These are phyloP conservation scores for Cladosporium halotolerans DNA, from an alignment of 2,329 filamentous ascomycete genomes.

Conservation along the genomic window DNA sequence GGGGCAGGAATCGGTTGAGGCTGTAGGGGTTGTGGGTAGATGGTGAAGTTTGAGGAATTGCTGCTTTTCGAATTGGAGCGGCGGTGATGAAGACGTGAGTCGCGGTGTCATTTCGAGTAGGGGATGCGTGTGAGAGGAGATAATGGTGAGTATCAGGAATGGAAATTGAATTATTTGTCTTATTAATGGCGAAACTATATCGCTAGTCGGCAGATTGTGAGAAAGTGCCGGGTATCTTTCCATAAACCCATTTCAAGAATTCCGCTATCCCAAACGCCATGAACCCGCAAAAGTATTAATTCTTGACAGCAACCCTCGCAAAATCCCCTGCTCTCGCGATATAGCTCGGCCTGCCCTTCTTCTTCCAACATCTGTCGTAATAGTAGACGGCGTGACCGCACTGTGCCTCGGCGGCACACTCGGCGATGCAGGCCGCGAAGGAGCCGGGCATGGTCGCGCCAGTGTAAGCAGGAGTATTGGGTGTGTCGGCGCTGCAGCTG, in stretches of 20 bases:
- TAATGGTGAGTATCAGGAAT: no score
- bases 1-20: background rate
- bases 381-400: slow-evolving; percentile 5
- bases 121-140: no score
- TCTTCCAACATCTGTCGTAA: slow-evolving; percentile 9
- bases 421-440: background rate
- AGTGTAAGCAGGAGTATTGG: slow-evolving; percentile 1
- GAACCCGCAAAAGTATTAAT: background rate
- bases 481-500: slow-evolving; percentile 1
- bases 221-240: no score
- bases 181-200: no score
- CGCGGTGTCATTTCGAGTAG: no score
- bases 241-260: no score
- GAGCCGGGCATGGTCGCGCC: background rate
- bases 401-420: slow-evolving; percentile 1
- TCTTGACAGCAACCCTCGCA: background rate
- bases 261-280: no score
- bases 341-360: slow-evolving; percentile 1
- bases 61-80: no score
- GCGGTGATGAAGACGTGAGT: no score
- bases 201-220: no score
- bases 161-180: no score
- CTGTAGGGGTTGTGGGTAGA: background rate
- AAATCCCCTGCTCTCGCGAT: background rate
- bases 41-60: no score